Base-by-base conservation (phyloP, 192 early-diverging fungal species). In the Coemansia sp. region DNA sequence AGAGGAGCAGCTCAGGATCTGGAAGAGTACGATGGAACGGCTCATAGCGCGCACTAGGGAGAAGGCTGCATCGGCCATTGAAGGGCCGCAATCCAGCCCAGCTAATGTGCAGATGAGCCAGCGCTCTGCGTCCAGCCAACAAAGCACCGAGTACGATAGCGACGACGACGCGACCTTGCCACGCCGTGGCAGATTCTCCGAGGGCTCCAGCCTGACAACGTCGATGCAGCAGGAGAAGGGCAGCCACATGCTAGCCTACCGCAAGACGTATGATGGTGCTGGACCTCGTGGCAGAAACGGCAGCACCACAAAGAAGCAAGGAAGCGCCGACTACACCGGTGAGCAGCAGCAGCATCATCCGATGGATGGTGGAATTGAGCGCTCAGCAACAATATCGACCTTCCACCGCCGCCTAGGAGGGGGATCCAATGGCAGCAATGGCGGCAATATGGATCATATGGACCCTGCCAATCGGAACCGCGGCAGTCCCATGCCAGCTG, bases 1-100 rank as follows among this genome's bases (percentile, higher is more conserved):
- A 60, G 88, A 88, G 66, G 97, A 99, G 64, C 94, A 96, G 69
- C 85, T 94, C n/a, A 87, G 85, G 59, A 83, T 89, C 62, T 99
- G 97, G 97, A 85, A 90, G 64, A 59, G 63, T 34, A 87, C 93
- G 3, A 70, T 99, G 29, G 84, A 93, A 41, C 84, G 87, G 59
- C 75, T 89, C 30, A 75, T 94, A 45, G 74, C 82, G 2, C 83
- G 82, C 36, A 80, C 82, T 22, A 83, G 76, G 11, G 83, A 83
- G 41, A 61, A 60, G 59, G 54, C 61, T 1, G 62, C 62, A n/a
- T 59, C 63, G 2, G 55, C 59, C 29, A 22, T 31, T 38, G 33
- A 60, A 10, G 52, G 52, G 52, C 52, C 52, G n/a, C 52, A 50
- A 33, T 54, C 52, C n/a, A 54, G 29, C 28, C 52, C 29, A 31